Percentiles rank a stretch among this genome's conserved stretches.
Conservation (phyloP, 2,329 filamentous ascomycete genomes). For the Neospermospora avenae region DNA sequence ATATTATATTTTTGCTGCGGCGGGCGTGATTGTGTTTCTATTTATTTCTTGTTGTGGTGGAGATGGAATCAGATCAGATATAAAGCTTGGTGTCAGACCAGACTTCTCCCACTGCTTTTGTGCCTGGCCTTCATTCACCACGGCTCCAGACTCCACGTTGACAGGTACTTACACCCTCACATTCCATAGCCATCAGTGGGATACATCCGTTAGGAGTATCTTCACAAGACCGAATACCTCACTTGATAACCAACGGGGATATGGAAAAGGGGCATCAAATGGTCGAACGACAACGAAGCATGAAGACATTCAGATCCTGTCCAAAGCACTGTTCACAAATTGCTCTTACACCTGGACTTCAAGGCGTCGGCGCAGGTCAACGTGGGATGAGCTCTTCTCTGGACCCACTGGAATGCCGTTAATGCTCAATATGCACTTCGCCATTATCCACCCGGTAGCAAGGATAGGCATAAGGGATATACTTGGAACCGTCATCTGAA, state of each 20-base stretch:
- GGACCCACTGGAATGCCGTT: neutral
- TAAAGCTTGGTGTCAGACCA: neutral
- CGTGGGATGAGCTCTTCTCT: neutral
- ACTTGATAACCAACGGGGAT: too few species aligned
- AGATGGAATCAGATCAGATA: neutral
- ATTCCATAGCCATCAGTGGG: too few species aligned
- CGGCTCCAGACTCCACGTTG: neutral
- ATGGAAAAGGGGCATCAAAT: too few species aligned
- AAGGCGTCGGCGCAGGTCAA: slow-evolving; percentile 1
- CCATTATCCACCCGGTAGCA: neutral
- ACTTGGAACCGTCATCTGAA: neutral
- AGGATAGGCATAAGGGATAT: neutral
- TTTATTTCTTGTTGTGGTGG: too few species aligned
- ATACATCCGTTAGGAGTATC: too few species aligned
- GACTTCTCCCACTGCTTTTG: neutral
- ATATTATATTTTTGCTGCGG: too few species aligned
- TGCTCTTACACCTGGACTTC: neutral
- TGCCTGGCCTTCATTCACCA: neutral
- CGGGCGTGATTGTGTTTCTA: neutral
- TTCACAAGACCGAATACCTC: too few species aligned
- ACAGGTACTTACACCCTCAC: too few species aligned
- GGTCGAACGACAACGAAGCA: neutral
- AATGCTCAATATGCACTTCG: neutral
- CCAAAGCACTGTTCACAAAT: neutral
- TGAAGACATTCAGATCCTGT: neutral